Evolutionary conservation across 106 monocot species (phyloP), one percentile per base, ranked within the genome.

Genomic region (Cymbidium sinense): DNA sequence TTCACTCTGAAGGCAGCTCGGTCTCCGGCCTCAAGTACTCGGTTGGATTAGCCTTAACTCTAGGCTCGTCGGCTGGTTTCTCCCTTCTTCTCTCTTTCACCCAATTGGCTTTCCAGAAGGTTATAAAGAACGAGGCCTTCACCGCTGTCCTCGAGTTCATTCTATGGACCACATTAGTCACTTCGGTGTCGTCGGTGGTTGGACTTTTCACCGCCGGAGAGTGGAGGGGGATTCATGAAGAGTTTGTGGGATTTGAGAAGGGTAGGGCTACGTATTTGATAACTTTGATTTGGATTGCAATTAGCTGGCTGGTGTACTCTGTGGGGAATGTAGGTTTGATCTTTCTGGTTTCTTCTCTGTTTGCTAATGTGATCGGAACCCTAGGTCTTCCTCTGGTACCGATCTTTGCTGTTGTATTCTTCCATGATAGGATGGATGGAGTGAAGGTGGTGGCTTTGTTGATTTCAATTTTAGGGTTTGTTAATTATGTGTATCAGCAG

Each of bases 151-250:
- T 85, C 5, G 81, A 81, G 52, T 75, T 82, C 73, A 78, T 78
- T 47, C 31, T 85, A 9, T 78, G 27, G 8, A 75, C 74, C 0
- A 47, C 75, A 2, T 6, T 81, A 9, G 78, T 81, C 10, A 74
- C 85, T 17, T 1, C 78, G 11, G 21, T 13, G n/a, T 77, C 37
- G 13, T 70, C 81, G 13, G 69, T 81, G 9, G 34, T 70, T 25
- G 85, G 85, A 1, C 74, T 85, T 12, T 82, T 85, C 25, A 78
- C 81, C 12, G 78, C 81, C 20, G 85, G 85, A 11, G 85, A 85
- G 52, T 81, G 81, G 81, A 81, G 39, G 37, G 31, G 69, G 19
- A 43, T 85, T 28, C 30, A 25, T 18, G 81, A 41, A 21, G 85
- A 85, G 75, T 70, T 78, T 70, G 70, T 43, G 2, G 81, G 54